Evolutionary conservation across 2,329 filamentous ascomycete genomes (phyloP), one percentile per base, ranked within the genome.

Genomic region (Tolypocladium tropicale): DNA sequence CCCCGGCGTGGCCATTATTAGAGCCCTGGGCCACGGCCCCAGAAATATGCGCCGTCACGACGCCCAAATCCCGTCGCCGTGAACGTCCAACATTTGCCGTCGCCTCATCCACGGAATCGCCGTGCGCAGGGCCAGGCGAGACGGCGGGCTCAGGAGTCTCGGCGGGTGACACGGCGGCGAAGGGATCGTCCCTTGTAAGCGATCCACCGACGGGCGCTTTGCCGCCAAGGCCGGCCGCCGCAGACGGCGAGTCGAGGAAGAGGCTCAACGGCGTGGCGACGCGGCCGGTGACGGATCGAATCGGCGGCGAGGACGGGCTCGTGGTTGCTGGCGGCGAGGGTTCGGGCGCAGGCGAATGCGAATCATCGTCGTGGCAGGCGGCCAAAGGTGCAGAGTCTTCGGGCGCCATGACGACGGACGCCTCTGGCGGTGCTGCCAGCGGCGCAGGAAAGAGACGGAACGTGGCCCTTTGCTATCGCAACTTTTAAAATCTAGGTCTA

Each of bases 181-280:
- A 50, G 55, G 37, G 54, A 53, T 53, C 43, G 43, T 56, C 39
- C 28, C 46, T 50, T 50, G 46, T 28, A 32, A 21, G 46, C 28
- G 46, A 28, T 34, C 36, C 51, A 30, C 32, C 32, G 12, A 25
- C 12, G 14, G 6, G 16, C 23, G 51, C 51, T 18, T 50, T 50
- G 46, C 32, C 51, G 36, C 51, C 34, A 3, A 23, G 51, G 33
- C 23, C 28, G 23, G 51, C 46, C 11, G 28, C 46, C 4, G 28
- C 12, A 7, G 30, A 32, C 21, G 53, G 12, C 54, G 36, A 39
- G 49, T 60, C 55, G 49, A 59, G 23, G 23, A 61, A 58, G n/a
- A 62, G 57, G n/a, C 57, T 55, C 6, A 63, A 46, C 2, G 62
- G 62, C 18, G 62, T 61, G 52, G 58, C 61, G 46, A 58, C 60